Evolutionary conservation across 352 stramenopile genomes (phyloP), one percentile per base, ranked within the genome.

Genomic region (Pythium folliculosum): DNA sequence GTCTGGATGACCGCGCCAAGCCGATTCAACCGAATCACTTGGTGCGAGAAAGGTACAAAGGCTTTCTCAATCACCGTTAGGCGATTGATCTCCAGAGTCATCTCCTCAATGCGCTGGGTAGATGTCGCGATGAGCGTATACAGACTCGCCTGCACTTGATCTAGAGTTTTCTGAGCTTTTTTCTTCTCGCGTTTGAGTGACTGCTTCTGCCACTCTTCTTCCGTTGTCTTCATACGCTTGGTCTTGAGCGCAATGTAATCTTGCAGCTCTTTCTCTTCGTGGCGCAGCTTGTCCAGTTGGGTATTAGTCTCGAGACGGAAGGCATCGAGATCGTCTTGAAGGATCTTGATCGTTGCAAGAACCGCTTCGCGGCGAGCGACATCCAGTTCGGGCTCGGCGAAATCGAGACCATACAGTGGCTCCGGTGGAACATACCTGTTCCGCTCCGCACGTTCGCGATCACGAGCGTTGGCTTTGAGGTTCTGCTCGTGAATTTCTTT

Each of bases 171-270:
- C 48, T 77, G 77, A 10, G 86, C 84, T 50, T 91, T 93, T 73
- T 95, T 95, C 59, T 82, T 86, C 25, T 93, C 86, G 12, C 86
- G 81, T 67, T 93, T 89, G 16, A 95, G 67, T 43, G 86, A 90
- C 51, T 93, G 86, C 44, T 86, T 86, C 51, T 95, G 86, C 83
- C 86, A 95, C 51, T 91, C 86, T 57, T 95, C 83, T 6, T 86
- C 81, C 21, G 81, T 91, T 16, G 69, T 76, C 56, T 91, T 90
- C 67, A 95, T 86, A 14, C 84, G 81, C 37, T 91, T 93, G 9
- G 69, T 73, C 58, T 95, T 95, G 12, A 93, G 71, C 9, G 81
- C 73, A 22, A 95, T 80, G 60, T 92, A 95, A 27, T 90, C 83
- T 37, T 86, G 70, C 22, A 95, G 59, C 52, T 95, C 84, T 16